Conservation (phyloP, 495 filamentous ascomycete genomes). For the Podospora pseudocomata region DNA sequence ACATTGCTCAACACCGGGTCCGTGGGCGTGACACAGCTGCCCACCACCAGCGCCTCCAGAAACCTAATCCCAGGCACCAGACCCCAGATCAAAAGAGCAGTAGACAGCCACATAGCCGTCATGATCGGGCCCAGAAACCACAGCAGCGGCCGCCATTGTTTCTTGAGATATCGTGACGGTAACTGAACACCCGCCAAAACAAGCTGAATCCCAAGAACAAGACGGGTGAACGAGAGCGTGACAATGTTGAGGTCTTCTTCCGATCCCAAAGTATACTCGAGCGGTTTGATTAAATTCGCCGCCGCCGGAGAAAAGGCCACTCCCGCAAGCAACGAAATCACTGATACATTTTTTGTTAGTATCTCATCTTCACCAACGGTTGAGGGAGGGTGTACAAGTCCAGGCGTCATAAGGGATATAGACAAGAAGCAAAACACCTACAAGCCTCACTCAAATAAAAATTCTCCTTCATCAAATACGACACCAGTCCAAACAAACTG, state of each 20-base stretch:
- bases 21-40: slow-evolving; percentile 83
- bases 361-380: too few relatives aligned
- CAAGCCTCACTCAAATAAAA: slow-evolving; percentile 90
- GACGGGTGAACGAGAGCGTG: slow-evolving; percentile 79
- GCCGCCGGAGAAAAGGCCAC: slow-evolving; percentile 74
- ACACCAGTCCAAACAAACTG: slow-evolving; percentile 81
- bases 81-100: slow-evolving; percentile 72
- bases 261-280: slow-evolving; percentile 65
- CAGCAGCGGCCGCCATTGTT: slow-evolving; percentile 74
- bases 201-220: slow-evolving; percentile 88
- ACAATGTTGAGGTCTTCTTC: slow-evolving; percentile 37
- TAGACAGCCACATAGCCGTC: slow-evolving; percentile 84
- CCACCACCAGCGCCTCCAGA: slow-evolving; percentile 73
- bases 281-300: slow-evolving; percentile 70
- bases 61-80: slow-evolving; percentile 70
- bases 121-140: slow-evolving; percentile 82
- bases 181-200: slow-evolving; percentile 87
- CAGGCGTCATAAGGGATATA: too few relatives aligned
- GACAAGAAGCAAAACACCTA: slow-evolving; percentile 40
- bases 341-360: slow-evolving; percentile 35
- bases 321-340: slow-evolving; percentile 80
- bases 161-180: slow-evolving; percentile 77
- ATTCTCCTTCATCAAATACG: slow-evolving; percentile 82
- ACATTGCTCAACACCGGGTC: slow-evolving; percentile 87
- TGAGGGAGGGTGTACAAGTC: too few relatives aligned